Evolutionary conservation across 768 basidiomycete genomes (phyloP).

Genomic region (Suillus bovinus): DNA sequence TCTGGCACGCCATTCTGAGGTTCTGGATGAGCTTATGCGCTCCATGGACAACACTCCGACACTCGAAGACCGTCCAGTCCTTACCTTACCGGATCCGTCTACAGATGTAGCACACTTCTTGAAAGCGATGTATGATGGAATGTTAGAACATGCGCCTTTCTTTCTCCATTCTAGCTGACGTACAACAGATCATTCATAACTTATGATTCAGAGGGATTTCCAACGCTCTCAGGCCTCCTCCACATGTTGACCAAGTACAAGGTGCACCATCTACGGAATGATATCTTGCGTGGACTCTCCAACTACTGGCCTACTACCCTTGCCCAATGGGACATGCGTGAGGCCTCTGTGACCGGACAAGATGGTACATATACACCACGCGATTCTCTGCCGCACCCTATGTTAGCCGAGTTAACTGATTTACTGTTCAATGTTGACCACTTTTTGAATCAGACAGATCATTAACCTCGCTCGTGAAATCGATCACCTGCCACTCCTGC

Average conservation of each 20-base stretch:
- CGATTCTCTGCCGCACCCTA: constrained; percentile 60
- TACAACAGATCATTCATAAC: constrained; percentile 44
- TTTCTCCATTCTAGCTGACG: constrained; percentile 16
- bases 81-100: constrained; percentile 55
- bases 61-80: constrained; percentile 58
- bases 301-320: constrained; percentile 63
- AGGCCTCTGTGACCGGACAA: constrained; percentile 51
- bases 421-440: constrained; percentile 11
- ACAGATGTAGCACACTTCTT: constrained; percentile 61
- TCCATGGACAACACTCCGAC: constrained; percentile 22
- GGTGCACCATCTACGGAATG: constrained; percentile 55
- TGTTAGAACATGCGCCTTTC: constrained; percentile 44
- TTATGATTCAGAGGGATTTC: constrained; percentile 51
- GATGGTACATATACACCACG: constrained; percentile 59
- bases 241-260: constrained; percentile 65
- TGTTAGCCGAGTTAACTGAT: constrained; percentile 43
- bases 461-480: constrained; percentile 67
- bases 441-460: constrained; percentile 45
- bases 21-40: constrained; percentile 44
- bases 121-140: constrained; percentile 67
- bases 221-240: constrained; percentile 55
- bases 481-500: constrained; percentile 57
- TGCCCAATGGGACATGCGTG: constrained; percentile 64
- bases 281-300: constrained; percentile 54
- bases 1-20: constrained; percentile 60